Evolutionary conservation across 176 grass and related monocot species (phyloP).

Genomic region (Bothriochloa decipiens): DNA sequence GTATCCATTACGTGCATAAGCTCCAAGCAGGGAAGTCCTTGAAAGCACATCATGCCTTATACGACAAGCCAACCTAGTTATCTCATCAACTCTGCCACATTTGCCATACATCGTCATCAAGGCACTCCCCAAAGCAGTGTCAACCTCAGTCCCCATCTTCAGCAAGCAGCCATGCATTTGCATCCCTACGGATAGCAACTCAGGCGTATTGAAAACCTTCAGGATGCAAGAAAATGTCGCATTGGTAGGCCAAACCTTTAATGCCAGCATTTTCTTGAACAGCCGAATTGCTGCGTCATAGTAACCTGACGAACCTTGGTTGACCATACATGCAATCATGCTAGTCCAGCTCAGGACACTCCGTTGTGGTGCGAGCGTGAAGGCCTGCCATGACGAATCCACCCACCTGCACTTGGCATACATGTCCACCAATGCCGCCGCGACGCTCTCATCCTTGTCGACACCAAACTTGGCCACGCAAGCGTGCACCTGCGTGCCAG

Average conservation of each 20-base stretch:
- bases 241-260: slow-evolving; percentile 58
- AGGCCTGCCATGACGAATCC: slow-evolving; percentile 45
- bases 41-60: slow-evolving; percentile 58
- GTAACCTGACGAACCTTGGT: slow-evolving; percentile 22
- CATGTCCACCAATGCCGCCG: slow-evolving; percentile 57
- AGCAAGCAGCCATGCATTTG: slow-evolving; percentile 68
- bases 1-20: slow-evolving; percentile 60
- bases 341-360: slow-evolving; percentile 62
- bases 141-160: slow-evolving; percentile 67
- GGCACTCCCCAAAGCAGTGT: slow-evolving; percentile 52
- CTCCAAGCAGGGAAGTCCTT: slow-evolving; percentile 52
- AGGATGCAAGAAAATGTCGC: slow-evolving; percentile 65
- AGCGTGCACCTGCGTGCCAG: slow-evolving; percentile 49
- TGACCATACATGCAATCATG: slow-evolving; percentile 62
- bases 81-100: slow-evolving; percentile 62
- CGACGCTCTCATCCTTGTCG: slow-evolving; percentile 44
- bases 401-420: slow-evolving; percentile 62
- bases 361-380: slow-evolving; percentile 32
- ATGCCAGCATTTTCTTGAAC: slow-evolving; percentile 57
- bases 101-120: slow-evolving; percentile 68
- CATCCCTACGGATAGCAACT: slow-evolving; percentile 47
- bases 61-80: slow-evolving; percentile 46
- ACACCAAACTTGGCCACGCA: slow-evolving; percentile 52
- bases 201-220: slow-evolving; percentile 53
- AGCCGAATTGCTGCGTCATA: slow-evolving; percentile 32